A percentile compares a stretch with the other conserved stretches of the same genome.
phyloP scores from a whole-genome alignment of 169 alveolate species.

The Eimeria tenella region DNA sequence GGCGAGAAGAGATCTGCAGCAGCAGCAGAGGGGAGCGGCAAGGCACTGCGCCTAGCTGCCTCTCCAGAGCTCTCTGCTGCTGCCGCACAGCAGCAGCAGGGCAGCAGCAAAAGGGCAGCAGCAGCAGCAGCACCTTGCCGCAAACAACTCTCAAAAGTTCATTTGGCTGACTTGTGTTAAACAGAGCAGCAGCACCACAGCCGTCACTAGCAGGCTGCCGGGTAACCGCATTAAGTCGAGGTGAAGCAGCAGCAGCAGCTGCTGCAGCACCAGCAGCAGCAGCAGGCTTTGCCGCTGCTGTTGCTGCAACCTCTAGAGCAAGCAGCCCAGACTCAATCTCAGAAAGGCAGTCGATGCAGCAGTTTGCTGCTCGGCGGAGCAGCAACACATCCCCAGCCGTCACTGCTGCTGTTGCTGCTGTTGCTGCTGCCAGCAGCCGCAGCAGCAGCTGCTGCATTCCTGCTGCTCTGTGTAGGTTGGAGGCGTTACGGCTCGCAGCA shows the following conservation, averaged over 20 bases:
- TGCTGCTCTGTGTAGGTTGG: not conserved
- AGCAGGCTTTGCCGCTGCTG: not conserved
- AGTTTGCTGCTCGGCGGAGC: conserved; percentile 57
- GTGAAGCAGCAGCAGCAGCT: conserved; percentile 38
- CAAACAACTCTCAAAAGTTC: not conserved
- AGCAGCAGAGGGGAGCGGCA: not conserved
- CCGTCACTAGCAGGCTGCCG: not conserved
- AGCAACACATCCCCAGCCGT: conserved; percentile 8
- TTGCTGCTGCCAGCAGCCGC: conserved; percentile 43
- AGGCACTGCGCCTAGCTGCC: conserved; percentile 11
- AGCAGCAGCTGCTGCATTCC: conserved; percentile 45
- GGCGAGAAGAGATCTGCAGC: conserved; percentile 35
- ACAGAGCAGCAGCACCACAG: conserved; percentile 19
- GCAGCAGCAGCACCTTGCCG: conserved; percentile 41
- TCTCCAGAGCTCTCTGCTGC: conserved; percentile 46
- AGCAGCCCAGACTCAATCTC: not conserved
- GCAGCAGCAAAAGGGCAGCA: conserved; percentile 73
- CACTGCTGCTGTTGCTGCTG: conserved; percentile 49
- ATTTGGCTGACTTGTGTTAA: not conserved
- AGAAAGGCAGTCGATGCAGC: conserved; percentile 47
- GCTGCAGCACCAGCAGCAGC: conserved; percentile 16
- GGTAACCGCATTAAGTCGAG: not conserved
- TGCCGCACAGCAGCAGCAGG: conserved; percentile 66
- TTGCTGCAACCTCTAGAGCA: not conserved
- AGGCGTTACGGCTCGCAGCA: conserved; percentile 13